These are phyloP conservation scores for Xylariaceae sp. DNA, from an alignment of 2,329 filamentous ascomycete genomes.

Conservation along the genomic window DNA sequence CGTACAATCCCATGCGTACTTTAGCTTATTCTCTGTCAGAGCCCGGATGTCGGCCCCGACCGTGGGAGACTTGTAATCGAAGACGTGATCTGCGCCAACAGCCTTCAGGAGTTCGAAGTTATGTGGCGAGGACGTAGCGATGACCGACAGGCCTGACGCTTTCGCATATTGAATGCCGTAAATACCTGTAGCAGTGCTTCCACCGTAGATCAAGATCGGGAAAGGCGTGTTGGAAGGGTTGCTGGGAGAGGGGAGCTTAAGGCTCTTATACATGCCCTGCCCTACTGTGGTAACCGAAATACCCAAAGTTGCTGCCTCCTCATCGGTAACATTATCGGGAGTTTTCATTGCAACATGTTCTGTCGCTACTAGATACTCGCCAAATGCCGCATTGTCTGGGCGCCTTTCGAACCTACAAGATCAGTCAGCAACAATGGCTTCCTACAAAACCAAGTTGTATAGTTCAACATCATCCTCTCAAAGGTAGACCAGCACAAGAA, in stretches of 20 bases:
- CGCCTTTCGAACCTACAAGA: conserved; percentile 30
- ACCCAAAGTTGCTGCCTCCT: conserved; percentile 44
- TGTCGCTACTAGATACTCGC: conserved; percentile 38
- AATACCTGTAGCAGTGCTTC: conserved; percentile 55
- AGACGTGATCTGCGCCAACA: conserved; percentile 31
- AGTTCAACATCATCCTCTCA: neutral
- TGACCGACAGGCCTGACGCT: conserved; percentile 38
- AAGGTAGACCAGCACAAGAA: neutral
- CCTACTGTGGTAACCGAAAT: conserved; percentile 38
- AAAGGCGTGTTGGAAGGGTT: conserved; percentile 34
- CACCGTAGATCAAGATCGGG: conserved; percentile 45
- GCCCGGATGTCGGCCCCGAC: conserved; percentile 23
- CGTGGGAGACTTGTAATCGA: conserved; percentile 31
- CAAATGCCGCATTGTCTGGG: conserved; percentile 44
- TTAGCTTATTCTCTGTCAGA: conserved; percentile 19
- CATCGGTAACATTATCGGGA: conserved; percentile 44
- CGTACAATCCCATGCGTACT: conserved; percentile 37
- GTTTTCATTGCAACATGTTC: conserved; percentile 42
- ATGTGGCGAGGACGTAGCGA: conserved; percentile 38
- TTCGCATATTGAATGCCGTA: conserved; percentile 47
- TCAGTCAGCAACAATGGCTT: too few relatives aligned
- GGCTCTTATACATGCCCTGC: conserved; percentile 46
- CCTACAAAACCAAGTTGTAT: neutral
- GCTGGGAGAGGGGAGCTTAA: conserved; percentile 45
- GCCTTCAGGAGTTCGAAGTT: conserved; percentile 36